Evolutionary conservation across 2,329 filamentous ascomycete genomes (phyloP).

Genomic region (Cylindrodendrum hubeiense): DNA sequence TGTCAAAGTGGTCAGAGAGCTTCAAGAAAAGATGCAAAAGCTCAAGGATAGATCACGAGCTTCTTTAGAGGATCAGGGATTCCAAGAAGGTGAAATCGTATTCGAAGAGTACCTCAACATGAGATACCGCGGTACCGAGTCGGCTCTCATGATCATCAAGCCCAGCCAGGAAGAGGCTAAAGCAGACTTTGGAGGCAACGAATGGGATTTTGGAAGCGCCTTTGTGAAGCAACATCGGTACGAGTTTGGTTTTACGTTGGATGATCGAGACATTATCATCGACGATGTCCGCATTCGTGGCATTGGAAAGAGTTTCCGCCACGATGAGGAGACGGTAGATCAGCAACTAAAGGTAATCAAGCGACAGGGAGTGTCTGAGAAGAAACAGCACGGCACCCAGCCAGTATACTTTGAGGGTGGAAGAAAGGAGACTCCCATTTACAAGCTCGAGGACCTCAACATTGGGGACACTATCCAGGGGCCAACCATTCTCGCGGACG

Average conservation of each 20-base stretch:
- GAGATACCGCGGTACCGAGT: constrained; percentile 91
- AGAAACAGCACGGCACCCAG: constrained; percentile 74
- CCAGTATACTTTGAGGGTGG: constrained; percentile 89
- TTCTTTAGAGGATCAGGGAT: constrained; percentile 82
- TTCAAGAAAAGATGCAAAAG: constrained; percentile 81
- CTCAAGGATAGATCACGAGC: constrained; percentile 80
- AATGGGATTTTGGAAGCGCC: constrained; percentile 86
- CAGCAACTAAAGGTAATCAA: constrained; percentile 81
- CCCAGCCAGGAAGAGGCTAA: constrained; percentile 73
- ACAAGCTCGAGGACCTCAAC: constrained; percentile 80
- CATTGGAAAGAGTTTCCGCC: constrained; percentile 89
- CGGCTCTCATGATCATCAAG: constrained; percentile 88
- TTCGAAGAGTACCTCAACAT: constrained; percentile 97
- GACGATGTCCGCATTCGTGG: constrained; percentile 91
- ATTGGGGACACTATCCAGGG: constrained; percentile 81
- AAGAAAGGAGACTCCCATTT: constrained; percentile 82
- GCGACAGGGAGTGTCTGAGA: constrained; percentile 65
- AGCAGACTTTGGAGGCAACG: constrained; percentile 70
- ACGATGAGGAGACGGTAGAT: constrained; percentile 84
- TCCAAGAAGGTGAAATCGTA: constrained; percentile 77
- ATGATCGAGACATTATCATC: constrained; percentile 87
- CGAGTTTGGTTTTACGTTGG: constrained; percentile 91
- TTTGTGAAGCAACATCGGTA: constrained; percentile 91
- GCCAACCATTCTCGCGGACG: constrained; percentile 88
- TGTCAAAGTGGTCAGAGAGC: constrained; percentile 68